A percentile compares a stretch with the other conserved stretches of the same genome.
Evolutionary conservation across 495 filamentous ascomycete genomes (phyloP).

Genomic region (Neurospora sp.): DNA sequence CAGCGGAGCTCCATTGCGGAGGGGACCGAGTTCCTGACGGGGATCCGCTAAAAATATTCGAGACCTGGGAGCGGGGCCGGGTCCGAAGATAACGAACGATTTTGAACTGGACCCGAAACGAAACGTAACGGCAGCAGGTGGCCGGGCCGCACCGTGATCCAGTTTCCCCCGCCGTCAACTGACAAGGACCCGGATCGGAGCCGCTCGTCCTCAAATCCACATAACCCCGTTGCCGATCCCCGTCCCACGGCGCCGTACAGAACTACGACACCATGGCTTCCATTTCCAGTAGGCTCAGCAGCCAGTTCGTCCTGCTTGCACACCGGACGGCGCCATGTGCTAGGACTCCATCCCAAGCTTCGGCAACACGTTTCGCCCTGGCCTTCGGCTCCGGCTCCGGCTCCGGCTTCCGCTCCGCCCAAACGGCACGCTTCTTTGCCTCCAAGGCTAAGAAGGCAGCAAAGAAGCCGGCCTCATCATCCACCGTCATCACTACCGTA

Average conservation of each 20-base stretch:
- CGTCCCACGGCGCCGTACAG: not conserved
- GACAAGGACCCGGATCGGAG: not conserved
- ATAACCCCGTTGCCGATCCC: not conserved
- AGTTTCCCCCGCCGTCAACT: not conserved
- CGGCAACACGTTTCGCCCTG: not conserved
- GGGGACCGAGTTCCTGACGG: not conserved
- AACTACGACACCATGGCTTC: constrained; percentile 10
- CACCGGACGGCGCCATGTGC: constrained; percentile 4
- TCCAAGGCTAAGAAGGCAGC: constrained; percentile 4
- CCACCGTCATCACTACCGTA: not conserved
- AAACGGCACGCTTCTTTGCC: not conserved
- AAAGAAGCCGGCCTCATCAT: not conserved
- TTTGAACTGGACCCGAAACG: not conserved
- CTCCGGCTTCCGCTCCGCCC: not conserved
- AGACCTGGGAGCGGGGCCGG: not conserved
- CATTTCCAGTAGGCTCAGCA: constrained; percentile 11
- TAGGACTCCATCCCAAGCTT: constrained; percentile 1
- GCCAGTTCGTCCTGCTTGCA: constrained; percentile 8
- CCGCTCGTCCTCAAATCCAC: not conserved
- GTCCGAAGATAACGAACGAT: not conserved
- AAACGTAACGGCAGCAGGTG: not conserved
- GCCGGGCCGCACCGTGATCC: not conserved
- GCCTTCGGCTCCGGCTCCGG: not conserved
- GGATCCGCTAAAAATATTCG: not conserved
- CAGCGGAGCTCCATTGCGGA: not conserved